Evolutionary conservation across 2,329 filamentous ascomycete genomes (phyloP).

Genomic region (Aspergillus persii): DNA sequence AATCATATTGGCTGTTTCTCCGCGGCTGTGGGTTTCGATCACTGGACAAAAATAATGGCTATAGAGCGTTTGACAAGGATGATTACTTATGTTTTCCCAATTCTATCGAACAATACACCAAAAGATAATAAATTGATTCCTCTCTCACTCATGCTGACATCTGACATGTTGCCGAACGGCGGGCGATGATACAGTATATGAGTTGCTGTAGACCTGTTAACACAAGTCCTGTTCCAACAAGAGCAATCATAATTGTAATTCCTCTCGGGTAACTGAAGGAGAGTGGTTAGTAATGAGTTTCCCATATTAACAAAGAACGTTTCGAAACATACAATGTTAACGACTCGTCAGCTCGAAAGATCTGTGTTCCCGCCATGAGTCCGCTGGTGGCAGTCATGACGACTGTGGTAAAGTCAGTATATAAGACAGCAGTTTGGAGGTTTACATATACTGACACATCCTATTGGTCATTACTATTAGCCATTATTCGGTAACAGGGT

Average conservation of each 20-base stretch:
- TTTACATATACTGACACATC: conserved; percentile 22
- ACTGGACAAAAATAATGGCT: too few species aligned
- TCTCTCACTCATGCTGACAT: too few species aligned
- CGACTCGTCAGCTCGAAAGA: conserved; percentile 47
- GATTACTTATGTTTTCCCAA: too few species aligned
- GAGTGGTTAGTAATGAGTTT: neutral
- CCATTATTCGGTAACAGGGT: neutral
- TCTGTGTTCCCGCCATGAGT: conserved; percentile 53
- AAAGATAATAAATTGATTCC: too few species aligned
- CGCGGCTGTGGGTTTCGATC: too few species aligned
- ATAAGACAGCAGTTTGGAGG: neutral
- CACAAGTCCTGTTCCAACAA: conserved; percentile 43
- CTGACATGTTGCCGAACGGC: too few species aligned
- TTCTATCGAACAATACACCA: too few species aligned
- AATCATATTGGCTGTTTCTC: too few species aligned
- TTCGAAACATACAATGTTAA: conserved; percentile 27
- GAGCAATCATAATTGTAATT: conserved; percentile 46
- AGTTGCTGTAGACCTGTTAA: conserved; percentile 39
- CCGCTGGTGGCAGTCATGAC: conserved; percentile 54
- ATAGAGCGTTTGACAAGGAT: too few species aligned
- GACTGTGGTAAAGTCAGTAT: neutral
- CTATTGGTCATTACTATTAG: conserved; percentile 20
- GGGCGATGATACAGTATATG: neutral
- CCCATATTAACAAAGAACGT: neutral
- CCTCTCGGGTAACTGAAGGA: conserved; percentile 43